Evolutionary conservation across 192 early-diverging fungal species (phyloP), one percentile per base, ranked within the genome.

Genomic region (Funneliformis geosporum): DNA sequence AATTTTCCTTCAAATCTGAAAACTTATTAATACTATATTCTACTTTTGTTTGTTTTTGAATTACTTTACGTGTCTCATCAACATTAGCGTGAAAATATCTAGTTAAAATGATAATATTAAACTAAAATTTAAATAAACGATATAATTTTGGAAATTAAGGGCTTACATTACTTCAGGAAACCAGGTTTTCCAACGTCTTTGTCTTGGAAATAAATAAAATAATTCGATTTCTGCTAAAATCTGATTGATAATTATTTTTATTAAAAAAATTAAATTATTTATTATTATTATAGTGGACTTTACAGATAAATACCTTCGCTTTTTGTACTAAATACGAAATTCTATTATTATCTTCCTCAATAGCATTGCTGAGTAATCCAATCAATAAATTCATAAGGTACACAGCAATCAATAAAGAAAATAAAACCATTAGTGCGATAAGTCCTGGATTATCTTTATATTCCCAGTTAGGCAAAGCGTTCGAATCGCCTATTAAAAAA

Each of bases 361-460:
- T 74, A 18, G 73, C 44, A 10, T 28, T 74, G 18, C 43, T 50
- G 4, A 74, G 38, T 16, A 74, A 59, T 12, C 73, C 73, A 60
- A 74, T 74, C n/a, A 74, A 74, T 12, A 74, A n/a, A 42, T 74
- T 74, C 73, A 74, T 74, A 6, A 74, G 38, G 33, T 60, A 74
- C 11, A 74, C 38, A 11, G 28, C 28, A 55, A 38, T 33, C 5
- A 74, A 4, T 21, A 74, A 74, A 23, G 73, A 74, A 39, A 74
- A 74, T 47, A 38, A 14, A 28, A 74, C 23, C 11, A 74, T 59
- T n/a, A 74, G n/a, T n/a, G n/a, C n/a, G n/a, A n/a, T n/a, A n/a
- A 74, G 47, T 38, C 6, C 11, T n/a, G 47, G 47, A 74, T 74
- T 38, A 38, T 74, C 73, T 33, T 9, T 11, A 25, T 33, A 47